Base-by-base conservation (phyloP, 805 yeast species). In the Candida chauliodis region DNA sequence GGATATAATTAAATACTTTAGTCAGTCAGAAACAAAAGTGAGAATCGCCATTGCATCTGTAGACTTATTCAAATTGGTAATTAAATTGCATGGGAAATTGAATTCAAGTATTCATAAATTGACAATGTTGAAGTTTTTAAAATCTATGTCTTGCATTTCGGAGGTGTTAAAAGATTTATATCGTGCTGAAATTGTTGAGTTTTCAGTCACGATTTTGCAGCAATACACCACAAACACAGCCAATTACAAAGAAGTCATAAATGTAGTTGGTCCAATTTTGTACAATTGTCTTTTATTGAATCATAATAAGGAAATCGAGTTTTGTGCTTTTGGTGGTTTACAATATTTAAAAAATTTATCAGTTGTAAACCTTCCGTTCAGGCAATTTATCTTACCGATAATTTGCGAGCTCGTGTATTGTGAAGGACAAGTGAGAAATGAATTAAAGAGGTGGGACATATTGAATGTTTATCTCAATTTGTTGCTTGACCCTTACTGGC, bases 401-500 rank as follows among this genome's bases (percentile, higher is more conserved):
- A 43, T 77, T 15, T 74, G 78, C 45, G 80, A 76, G 36, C 57
- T 78, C 49, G 78, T 70, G 1, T 66, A 73, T 43, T 66, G 78
- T 37, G 68, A 63, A 18, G 52, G 56, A 2, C 50, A 50, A 15
- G 71, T 74, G 13, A 54, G 75, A 39, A 47, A 47, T 6, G 53
- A 52, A 7, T 54, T 77, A 27, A 48, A 63, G 50, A 58, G 56
- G 30, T 47, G 65, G 37, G 63, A 64, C 17, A 66, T 72, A 4
- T 49, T 74, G 18, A 49, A 56, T 3, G 60, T 59, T 1, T 69
- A 76, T 41, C 56, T 65, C 25, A 53, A 57, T 11, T 56, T 77
- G 11, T 49, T 75, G 3, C 46, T 63, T 8, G 80, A 78, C 47
- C 71, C 77, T 0, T 75, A 76, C 46, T 77, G 81, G 81, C 79